A percentile compares a stretch with the other conserved stretches of the same genome.
Evolutionary conservation across 2,329 filamentous ascomycete genomes (phyloP).

Genomic region (Fusarium sp.): DNA sequence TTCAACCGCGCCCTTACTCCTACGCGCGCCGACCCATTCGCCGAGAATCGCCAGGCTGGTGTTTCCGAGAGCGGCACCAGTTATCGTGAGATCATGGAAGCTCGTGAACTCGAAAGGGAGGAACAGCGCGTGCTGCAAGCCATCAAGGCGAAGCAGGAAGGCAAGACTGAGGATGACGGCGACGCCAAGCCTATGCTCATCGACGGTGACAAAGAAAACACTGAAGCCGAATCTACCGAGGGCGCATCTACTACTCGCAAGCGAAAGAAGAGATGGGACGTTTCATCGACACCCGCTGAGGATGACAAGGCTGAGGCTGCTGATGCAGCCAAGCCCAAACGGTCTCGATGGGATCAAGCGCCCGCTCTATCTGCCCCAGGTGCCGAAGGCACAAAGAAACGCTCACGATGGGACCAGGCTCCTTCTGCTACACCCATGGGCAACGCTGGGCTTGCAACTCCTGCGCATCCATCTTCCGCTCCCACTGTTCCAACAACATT

Average conservation of each 20-base stretch:
- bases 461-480: constrained; percentile 77
- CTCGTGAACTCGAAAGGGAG: constrained; percentile 90
- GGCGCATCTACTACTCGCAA: constrained; percentile 74
- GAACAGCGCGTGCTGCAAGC: constrained; percentile 86
- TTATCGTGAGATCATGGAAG: constrained; percentile 91
- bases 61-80: constrained; percentile 78
- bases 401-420: constrained; percentile 93
- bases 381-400: constrained; percentile 75
- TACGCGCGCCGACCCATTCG: constrained; percentile 87
- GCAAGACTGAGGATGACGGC: constrained; percentile 66
- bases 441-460: constrained; percentile 79
- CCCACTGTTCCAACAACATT: constrained; percentile 70
- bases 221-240: constrained; percentile 75
- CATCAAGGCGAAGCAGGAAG: constrained; percentile 79
- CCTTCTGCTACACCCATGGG: constrained; percentile 82
- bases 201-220: constrained; percentile 78
- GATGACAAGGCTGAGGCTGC: constrained; percentile 63
- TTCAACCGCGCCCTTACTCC: constrained; percentile 90
- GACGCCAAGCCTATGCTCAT: constrained; percentile 83
- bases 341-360: constrained; percentile 89
- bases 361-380: constrained; percentile 67
- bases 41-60: constrained; percentile 76
- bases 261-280: constrained; percentile 96
- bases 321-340: constrained; percentile 73
- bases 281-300: constrained; percentile 68